Base-by-base conservation (phyloP, 768 basidiomycete genomes). In the Clitopilus passeckerianus region DNA sequence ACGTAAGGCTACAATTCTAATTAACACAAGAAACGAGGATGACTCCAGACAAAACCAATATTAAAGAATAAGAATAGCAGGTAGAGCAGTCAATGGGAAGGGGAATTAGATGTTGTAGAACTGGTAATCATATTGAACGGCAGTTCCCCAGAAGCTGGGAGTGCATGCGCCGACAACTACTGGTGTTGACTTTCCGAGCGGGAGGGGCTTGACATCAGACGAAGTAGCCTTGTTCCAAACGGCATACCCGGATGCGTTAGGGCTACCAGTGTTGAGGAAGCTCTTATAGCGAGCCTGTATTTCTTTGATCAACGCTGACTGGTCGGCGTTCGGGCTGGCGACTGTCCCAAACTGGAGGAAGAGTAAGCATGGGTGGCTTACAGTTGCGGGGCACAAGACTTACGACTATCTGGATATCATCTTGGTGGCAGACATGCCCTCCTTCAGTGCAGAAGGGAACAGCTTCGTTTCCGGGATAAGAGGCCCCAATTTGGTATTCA, bases 391-490 rank as follows among this genome's bases (percentile, higher is more conserved):
- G 57, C 41, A 56, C 30, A 58, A 43, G 30, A 80, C 86, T 60
- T 73, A 87, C 87, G 60, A 92, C 81, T 68, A 90, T 86, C 74
- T 86, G 74, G 60, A 93, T 92, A 66, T 93, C 91, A 68, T 92
- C 91, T 68, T 91, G 81, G 69, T 91, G 90, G 71, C 90, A 92
- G 37, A 91, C 86, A 33, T 74, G 70, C 34, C 85, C 86, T 30
- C 75, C 34, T 63, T 78, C 69, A 5, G 76, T 78, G 72, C 90
- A 92, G 67, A 79, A 84, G 0, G 82, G 65, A 52, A 83, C 73
- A 1, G 59, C 75, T 41, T 76, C 75, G 72, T 91, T 92, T 43
- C 79, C 80, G 10, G 88, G 85, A 70, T 91, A 90, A n/a, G 86
- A 83, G 20, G 87, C 81, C 23, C 90, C 90, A 37, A 86, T 71